Conservation (phyloP, 108 stramenopile genomes). For the Cyclotella baltica region DNA sequence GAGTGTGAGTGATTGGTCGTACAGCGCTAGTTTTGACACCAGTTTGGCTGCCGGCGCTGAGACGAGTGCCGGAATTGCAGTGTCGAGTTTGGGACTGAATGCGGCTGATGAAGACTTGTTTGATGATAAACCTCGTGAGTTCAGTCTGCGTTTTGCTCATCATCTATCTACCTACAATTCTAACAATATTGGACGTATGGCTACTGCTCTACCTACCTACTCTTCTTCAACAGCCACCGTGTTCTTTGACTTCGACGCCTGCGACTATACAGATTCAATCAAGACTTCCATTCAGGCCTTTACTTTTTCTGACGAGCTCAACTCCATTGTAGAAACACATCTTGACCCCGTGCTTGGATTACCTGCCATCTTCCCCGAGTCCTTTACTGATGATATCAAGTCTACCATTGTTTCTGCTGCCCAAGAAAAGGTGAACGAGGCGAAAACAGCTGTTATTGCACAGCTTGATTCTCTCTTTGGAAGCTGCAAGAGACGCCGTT, state of each 20-base stretch:
- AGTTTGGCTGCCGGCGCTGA: neutral
- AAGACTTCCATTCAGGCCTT: conserved; percentile 16
- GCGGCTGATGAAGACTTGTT: conserved; percentile 38
- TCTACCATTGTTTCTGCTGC: conserved; percentile 17
- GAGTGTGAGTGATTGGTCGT: neutral
- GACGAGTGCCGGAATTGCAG: neutral
- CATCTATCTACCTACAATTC: neutral
- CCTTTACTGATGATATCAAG: conserved; percentile 19
- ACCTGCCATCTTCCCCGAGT: neutral
- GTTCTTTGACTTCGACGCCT: conserved; percentile 32
- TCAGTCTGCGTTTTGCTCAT: neutral
- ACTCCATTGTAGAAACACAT: conserved; percentile 20
- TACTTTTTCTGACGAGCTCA: conserved; percentile 22
- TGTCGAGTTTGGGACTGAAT: conserved; percentile 2
- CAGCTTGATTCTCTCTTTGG: neutral
- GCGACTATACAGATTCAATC: conserved; percentile 15
- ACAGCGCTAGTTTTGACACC: neutral
- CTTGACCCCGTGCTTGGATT: neutral
- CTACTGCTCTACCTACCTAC: neutral
- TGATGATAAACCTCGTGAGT: conserved; percentile 39
- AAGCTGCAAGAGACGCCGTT: neutral
- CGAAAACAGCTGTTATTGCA: neutral
- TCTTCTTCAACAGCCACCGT: conserved; percentile 25
- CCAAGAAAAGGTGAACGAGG: neutral
- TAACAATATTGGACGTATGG: neutral